Percentiles rank a stretch among this genome's conserved stretches.
These are phyloP conservation scores for Plasmodium chabaudi DNA, from an alignment of 169 alveolate species.

Conservation along the genomic window DNA sequence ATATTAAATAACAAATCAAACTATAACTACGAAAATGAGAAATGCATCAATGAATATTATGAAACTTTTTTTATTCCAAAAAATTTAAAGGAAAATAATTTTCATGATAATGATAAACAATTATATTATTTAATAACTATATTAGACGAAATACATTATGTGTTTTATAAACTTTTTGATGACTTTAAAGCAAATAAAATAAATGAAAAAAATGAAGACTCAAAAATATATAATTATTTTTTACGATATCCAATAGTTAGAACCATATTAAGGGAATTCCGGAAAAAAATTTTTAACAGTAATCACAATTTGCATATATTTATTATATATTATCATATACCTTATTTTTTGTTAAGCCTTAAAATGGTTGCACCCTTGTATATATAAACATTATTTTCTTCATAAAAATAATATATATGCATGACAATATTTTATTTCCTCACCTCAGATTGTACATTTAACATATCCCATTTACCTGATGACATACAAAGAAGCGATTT, in stretches of 20 bases:
- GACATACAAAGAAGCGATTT: slow-evolving; percentile 62
- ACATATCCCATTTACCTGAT: slow-evolving; percentile 37
- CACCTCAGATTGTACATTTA: slow-evolving; percentile 32
- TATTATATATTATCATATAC: not conserved
- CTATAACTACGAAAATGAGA: not conserved
- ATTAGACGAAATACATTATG: slow-evolving; percentile 48
- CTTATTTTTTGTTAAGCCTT: not conserved
- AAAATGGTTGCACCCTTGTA: not conserved
- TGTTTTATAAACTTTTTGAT: slow-evolving; percentile 48
- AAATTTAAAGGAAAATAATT: slow-evolving; percentile 42
- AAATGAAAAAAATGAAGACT: slow-evolving; percentile 29
- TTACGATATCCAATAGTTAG: slow-evolving; percentile 56
- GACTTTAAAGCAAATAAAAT: slow-evolving; percentile 42
- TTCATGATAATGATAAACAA: slow-evolving; percentile 56
- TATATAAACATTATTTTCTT: not conserved
- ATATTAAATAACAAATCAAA: not conserved
- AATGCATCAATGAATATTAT: slow-evolving; percentile 27
- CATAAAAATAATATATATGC: too few species aligned
- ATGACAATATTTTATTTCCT: not conserved
- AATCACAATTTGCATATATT: not conserved
- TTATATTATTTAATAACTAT: slow-evolving; percentile 33
- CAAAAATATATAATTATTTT: slow-evolving; percentile 51
- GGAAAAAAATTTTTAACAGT: slow-evolving; percentile 50
- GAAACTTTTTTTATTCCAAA: slow-evolving; percentile 62
- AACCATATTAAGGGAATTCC: slow-evolving; percentile 35